Conservation (phyloP, 306 rosid species). For the Rubus idaeus region DNA sequence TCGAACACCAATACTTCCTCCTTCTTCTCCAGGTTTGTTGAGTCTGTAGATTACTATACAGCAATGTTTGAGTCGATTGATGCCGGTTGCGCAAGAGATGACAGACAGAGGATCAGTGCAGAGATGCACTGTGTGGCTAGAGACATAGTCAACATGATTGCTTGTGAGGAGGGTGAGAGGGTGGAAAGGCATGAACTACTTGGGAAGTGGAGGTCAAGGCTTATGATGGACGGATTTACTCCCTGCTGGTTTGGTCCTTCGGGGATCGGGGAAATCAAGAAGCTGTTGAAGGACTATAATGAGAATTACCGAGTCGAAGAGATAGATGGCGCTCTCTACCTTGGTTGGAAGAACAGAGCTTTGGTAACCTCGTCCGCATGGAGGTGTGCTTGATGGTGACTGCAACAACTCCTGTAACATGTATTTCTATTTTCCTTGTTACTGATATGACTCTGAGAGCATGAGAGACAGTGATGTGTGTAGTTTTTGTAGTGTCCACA, state of each 20-base stretch:
- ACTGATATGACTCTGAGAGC: slow-evolving; percentile 17
- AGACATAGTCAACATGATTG: slow-evolving; percentile 91
- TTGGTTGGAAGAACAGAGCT: slow-evolving; percentile 65
- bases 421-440: slow-evolving; percentile 2
- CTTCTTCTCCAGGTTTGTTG: slow-evolving; percentile 60
- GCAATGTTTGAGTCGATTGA: slow-evolving; percentile 94
- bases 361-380: slow-evolving; percentile 79
- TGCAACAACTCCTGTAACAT: slow-evolving; percentile 23
- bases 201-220: slow-evolving; percentile 80
- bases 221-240: slow-evolving; percentile 75
- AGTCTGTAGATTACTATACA: slow-evolving; percentile 61
- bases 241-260: slow-evolving; percentile 55
- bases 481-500: slow-evolving; percentile 31
- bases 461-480: slow-evolving; percentile 22
- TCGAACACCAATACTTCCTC: slow-evolving; percentile 97
- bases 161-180: slow-evolving; percentile 84
- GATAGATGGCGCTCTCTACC: slow-evolving; percentile 56
- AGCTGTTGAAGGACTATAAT: slow-evolving; percentile 48
- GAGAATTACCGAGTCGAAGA: slow-evolving; percentile 51
- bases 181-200: slow-evolving; percentile 86
- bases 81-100: slow-evolving; percentile 46
- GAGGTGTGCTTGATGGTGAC: slow-evolving; percentile 37
- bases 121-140: slow-evolving; percentile 92
- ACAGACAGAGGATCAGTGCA: slow-evolving; percentile 66
- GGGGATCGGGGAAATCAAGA: slow-evolving; percentile 33